Percentiles rank a stretch among this genome's conserved stretches.
Conservation (phyloP, 1,284 basidiomycete genomes). For the Sanghuangporus sanghuang region DNA sequence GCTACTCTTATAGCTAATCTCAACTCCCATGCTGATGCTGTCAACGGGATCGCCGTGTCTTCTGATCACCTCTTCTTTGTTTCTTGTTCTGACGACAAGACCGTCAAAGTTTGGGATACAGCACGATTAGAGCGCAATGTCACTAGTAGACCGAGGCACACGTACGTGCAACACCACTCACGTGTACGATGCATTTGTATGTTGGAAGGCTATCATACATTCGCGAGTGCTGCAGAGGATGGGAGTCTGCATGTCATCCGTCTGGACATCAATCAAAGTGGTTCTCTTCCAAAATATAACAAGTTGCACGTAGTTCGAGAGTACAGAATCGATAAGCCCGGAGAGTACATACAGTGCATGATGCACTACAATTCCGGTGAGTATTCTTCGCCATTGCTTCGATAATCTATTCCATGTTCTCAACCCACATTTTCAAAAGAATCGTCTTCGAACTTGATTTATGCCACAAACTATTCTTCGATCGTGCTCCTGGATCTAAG, state of each 20-base stretch:
- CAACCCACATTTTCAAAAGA: slow-evolving; percentile 36
- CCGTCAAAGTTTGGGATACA: slow-evolving; percentile 82
- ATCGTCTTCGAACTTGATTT: slow-evolving; percentile 68
- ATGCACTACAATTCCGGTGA: slow-evolving; percentile 69
- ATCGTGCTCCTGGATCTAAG: slow-evolving; percentile 83
- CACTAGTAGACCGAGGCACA: slow-evolving; percentile 71
- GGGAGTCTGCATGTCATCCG: slow-evolving; percentile 82
- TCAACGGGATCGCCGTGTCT: slow-evolving; percentile 82
- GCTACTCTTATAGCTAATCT: slow-evolving; percentile 82
- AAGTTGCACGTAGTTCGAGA: slow-evolving; percentile 76
- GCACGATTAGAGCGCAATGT: slow-evolving; percentile 76
- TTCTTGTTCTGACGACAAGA: slow-evolving; percentile 81
- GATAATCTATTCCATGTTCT: neutral
- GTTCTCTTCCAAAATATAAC: slow-evolving; percentile 71
- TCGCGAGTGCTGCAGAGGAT: slow-evolving; percentile 84
- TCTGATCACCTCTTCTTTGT: slow-evolving; percentile 95
- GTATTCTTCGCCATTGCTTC: slow-evolving; percentile 16
- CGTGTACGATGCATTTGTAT: slow-evolving; percentile 79
- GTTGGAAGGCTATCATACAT: slow-evolving; percentile 81
- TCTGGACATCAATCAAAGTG: slow-evolving; percentile 63
- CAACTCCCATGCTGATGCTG: slow-evolving; percentile 74
- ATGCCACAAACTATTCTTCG: slow-evolving; percentile 77
- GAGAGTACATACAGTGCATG: slow-evolving; percentile 78
- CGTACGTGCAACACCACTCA: slow-evolving; percentile 74
- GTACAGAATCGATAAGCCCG: slow-evolving; percentile 59